A percentile compares a stretch with the other conserved stretches of the same genome.
phyloP scores from a whole-genome alignment of 768 basidiomycete genomes.

The Amanita polypyramis region DNA sequence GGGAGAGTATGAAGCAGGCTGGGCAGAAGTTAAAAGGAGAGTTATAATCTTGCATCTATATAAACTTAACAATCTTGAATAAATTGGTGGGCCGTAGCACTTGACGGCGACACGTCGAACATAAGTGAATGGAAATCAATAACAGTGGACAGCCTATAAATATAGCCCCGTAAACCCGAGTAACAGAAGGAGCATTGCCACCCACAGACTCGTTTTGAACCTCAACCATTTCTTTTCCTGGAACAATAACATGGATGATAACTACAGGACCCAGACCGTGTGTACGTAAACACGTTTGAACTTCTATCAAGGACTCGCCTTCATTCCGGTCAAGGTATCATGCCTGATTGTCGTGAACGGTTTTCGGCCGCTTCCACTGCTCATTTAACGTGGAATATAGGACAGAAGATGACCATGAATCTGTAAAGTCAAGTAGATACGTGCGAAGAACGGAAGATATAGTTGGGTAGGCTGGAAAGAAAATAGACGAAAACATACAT shows the following conservation, averaged over 20 bases:
- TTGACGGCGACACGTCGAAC: too few species aligned
- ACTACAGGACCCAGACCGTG: constrained; percentile 37
- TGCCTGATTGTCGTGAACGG: constrained; percentile 59
- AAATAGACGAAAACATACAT: constrained; percentile 22
- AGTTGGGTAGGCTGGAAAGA: constrained; percentile 14
- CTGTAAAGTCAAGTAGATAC: constrained; percentile 17
- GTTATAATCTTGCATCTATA: constrained; percentile 14
- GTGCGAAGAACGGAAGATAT: constrained; percentile 28
- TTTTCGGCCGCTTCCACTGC: constrained; percentile 31
- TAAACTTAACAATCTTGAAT: too few species aligned
- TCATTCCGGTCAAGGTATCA: constrained; percentile 65
- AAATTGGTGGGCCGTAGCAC: too few species aligned
- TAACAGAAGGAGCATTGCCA: too few species aligned
- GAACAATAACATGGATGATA: constrained; percentile 22
- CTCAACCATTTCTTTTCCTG: constrained; percentile 24
- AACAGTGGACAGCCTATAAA: too few species aligned
- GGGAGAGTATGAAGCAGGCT: constrained; percentile 26
- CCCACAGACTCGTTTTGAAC: too few species aligned
- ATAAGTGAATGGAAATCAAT: too few species aligned
- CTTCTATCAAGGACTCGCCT: constrained; percentile 35
- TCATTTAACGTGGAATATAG: constrained; percentile 27
- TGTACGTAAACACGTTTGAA: not conserved
- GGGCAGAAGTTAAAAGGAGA: constrained; percentile 31
- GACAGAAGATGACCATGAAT: constrained; percentile 9
- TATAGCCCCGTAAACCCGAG: too few species aligned